A percentile compares a stretch with the other conserved stretches of the same genome.
Conservation (phyloP, 1,284 basidiomycete species). For the Ustilago esculenta region DNA sequence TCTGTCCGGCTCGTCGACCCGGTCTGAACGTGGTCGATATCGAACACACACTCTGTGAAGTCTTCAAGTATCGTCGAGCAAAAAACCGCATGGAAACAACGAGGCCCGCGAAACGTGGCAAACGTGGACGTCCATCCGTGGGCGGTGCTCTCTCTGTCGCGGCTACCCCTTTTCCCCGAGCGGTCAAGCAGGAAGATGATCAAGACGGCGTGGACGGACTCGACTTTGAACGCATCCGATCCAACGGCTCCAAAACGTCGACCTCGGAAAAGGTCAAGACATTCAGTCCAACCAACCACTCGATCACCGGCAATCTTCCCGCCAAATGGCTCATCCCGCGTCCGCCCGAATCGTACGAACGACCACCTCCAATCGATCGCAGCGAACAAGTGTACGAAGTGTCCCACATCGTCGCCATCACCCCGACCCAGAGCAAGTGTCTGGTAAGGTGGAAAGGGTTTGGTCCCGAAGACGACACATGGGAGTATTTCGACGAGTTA, state of each 20-base stretch:
- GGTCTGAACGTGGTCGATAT: constrained; percentile 71
- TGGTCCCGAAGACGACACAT: constrained; percentile 72
- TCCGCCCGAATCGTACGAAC: constrained; percentile 22
- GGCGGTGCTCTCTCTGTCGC: constrained; percentile 4
- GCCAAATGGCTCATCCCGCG: constrained; percentile 37
- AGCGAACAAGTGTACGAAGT: constrained; percentile 40
- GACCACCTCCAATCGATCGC: constrained; percentile 23
- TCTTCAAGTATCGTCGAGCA: constrained; percentile 75
- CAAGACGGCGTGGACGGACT: constrained; percentile 31
- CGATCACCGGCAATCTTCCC: constrained; percentile 59
- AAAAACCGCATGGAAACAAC: constrained; percentile 1
- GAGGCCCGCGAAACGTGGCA: constrained; percentile 5
- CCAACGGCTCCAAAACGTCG: constrained; percentile 23
- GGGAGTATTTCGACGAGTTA: constrained; percentile 73
- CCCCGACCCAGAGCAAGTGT: constrained; percentile 67
- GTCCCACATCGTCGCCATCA: constrained; percentile 40
- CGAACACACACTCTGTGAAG: constrained; percentile 76
- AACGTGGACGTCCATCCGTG: neutral
- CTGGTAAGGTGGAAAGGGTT: constrained; percentile 75
- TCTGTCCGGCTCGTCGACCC: constrained; percentile 64
- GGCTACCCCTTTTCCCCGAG: neutral
- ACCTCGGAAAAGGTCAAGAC: constrained; percentile 21
- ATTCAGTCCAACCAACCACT: constrained; percentile 60
- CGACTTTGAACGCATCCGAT: constrained; percentile 25
- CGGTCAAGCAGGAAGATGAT: constrained; percentile 26